Evolutionary conservation across 176 grass and related monocot species (phyloP).

Genomic region (Chloris gayana): DNA sequence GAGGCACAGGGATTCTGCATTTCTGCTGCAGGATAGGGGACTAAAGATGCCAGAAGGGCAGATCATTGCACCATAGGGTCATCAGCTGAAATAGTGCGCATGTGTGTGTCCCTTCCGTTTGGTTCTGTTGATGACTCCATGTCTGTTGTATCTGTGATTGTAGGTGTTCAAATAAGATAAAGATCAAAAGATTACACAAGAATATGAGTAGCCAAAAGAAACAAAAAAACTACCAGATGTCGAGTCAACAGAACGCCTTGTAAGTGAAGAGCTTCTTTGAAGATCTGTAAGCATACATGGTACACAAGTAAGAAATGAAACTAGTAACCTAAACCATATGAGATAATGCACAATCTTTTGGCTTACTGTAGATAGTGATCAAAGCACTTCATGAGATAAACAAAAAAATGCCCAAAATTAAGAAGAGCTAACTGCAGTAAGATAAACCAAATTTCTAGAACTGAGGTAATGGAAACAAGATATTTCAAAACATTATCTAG

Average conservation of each 20-base stretch:
- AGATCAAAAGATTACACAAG: constrained; percentile 2
- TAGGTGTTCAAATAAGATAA: constrained; percentile 31
- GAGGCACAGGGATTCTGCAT: constrained; percentile 19
- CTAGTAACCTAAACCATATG: constrained; percentile 20
- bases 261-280: constrained; percentile 54
- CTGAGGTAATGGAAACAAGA: not conserved
- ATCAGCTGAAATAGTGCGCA: constrained; percentile 41
- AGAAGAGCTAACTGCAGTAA: not conserved
- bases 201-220: not conserved
- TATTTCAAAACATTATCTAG: not conserved
- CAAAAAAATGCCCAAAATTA: constrained; percentile 3
- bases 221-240: constrained; percentile 49
- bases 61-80: constrained; percentile 63
- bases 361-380: not conserved
- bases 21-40: not conserved
- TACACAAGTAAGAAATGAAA: constrained; percentile 20
- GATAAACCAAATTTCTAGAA: not conserved
- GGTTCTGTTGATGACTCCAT: constrained; percentile 49
- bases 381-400: not conserved
- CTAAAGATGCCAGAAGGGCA: not conserved
- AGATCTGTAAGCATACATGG: constrained; percentile 46
- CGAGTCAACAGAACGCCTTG: constrained; percentile 50
- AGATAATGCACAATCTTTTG: not conserved
- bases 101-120: constrained; percentile 50
- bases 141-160: constrained; percentile 41